A percentile compares a stretch with the other conserved stretches of the same genome.
These are phyloP conservation scores for Solanum ahanhuiri DNA, from an alignment of 257 asterid genomes.

Conservation along the genomic window DNA sequence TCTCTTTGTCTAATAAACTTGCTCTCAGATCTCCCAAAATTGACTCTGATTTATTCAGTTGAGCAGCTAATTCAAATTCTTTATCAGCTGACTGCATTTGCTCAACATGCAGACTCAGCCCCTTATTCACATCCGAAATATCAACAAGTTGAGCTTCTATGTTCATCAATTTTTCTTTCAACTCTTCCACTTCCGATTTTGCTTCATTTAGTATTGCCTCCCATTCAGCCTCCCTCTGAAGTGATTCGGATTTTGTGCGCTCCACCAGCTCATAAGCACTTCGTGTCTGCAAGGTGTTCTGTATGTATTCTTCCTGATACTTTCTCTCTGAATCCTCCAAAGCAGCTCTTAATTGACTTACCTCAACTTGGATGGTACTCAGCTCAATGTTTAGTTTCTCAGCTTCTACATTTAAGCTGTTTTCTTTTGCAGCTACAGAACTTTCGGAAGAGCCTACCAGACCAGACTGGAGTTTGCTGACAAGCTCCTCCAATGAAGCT, in stretches of 20 bases:
- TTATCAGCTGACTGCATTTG: constrained; percentile 2
- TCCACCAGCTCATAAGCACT: constrained; percentile 59
- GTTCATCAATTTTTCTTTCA: constrained; percentile 28
- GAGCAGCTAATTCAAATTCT: constrained; percentile 21
- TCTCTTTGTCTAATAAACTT: constrained; percentile 37
- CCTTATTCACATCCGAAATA: constrained; percentile 11
- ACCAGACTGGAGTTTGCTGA: constrained; percentile 29
- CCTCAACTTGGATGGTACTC: constrained; percentile 28
- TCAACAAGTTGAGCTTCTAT: constrained; percentile 23
- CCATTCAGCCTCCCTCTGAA: constrained; percentile 40
- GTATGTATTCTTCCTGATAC: constrained; percentile 48
- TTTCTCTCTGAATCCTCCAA: constrained; percentile 63
- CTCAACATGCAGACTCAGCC: constrained; percentile 9
- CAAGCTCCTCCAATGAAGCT: constrained; percentile 44
- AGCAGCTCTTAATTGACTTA: constrained; percentile 32
- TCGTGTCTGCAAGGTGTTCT: constrained; percentile 52
- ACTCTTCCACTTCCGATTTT: constrained; percentile 31
- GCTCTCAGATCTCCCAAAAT: constrained; percentile 30
- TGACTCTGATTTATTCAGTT: constrained; percentile 27
- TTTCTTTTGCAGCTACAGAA: neutral
- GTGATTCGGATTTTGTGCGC: constrained; percentile 31
- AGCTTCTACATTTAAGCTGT: constrained; percentile 8
- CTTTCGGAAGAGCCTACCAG: constrained; percentile 8
- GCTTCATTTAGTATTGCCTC: constrained; percentile 36
- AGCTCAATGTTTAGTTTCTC: constrained; percentile 22